Percentiles rank a stretch among this genome's conserved stretches.
Conservation (phyloP, 495 filamentous ascomycete species). For the Polyplosphaeria fusca region DNA sequence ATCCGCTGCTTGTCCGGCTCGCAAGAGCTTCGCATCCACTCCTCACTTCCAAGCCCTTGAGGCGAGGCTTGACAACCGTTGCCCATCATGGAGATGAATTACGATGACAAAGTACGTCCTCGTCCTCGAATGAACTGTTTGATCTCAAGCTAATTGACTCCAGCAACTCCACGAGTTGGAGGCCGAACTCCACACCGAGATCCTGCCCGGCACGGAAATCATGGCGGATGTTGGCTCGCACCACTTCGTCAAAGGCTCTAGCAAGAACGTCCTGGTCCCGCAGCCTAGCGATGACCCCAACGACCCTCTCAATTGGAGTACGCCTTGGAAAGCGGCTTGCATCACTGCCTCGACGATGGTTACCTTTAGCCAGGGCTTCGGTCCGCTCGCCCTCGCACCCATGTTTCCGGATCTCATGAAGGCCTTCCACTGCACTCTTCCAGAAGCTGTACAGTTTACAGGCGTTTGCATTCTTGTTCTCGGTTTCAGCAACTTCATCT, state of each 20-base stretch:
- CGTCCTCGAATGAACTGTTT: too few relatives aligned
- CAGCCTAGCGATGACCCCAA: constrained; percentile 47
- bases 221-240: constrained; percentile 56
- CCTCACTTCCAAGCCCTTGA: not conserved
- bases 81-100: constrained; percentile 23
- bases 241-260: constrained; percentile 56
- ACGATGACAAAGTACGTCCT: constrained; percentile 32
- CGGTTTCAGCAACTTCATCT: constrained; percentile 62
- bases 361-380: constrained; percentile 57
- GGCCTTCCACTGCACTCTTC: constrained; percentile 53
- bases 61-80: not conserved
- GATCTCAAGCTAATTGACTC: not conserved
- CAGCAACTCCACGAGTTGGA: constrained; percentile 40
- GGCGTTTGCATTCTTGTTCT: constrained; percentile 62
- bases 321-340: constrained; percentile 35
- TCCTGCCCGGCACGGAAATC: constrained; percentile 62
- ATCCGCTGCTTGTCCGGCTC: too few relatives aligned
- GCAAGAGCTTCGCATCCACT: not conserved
- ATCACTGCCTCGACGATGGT: constrained; percentile 49
- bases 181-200: constrained; percentile 49
- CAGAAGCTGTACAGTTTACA: constrained; percentile 52
- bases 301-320: constrained; percentile 38
- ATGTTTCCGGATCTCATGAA: constrained; percentile 56
- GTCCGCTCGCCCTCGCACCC: constrained; percentile 57
- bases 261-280: constrained; percentile 50